These are phyloP conservation scores for Euphorbia celastroides DNA, from an alignment of 441 rosid genomes.

Conservation along the genomic window DNA sequence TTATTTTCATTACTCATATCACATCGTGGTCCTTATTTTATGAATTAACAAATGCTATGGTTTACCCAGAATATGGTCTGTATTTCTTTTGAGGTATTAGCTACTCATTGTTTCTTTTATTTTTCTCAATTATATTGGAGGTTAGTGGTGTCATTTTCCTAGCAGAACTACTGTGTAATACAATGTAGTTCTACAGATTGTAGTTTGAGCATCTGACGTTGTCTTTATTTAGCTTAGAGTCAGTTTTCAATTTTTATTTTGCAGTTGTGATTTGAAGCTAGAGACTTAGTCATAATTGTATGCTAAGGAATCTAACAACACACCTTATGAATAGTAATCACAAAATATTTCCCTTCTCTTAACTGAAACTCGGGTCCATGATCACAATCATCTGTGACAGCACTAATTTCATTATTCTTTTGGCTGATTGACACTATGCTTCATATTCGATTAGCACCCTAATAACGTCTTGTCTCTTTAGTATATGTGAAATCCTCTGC, in stretches of 20 bases:
- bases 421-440: not conserved
- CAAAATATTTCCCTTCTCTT: too few species aligned
- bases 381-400: not conserved
- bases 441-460: not conserved
- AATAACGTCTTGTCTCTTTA: not conserved
- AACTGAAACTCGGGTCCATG: too few species aligned
- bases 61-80: not conserved
- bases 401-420: slow-evolving; percentile 3
- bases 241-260: not conserved
- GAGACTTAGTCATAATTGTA: not conserved
- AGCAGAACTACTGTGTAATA: not conserved
- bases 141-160: not conserved
- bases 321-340: not conserved
- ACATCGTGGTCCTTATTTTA: not conserved
- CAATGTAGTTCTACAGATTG: not conserved
- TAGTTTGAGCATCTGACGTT: not conserved
- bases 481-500: not conserved
- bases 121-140: not conserved
- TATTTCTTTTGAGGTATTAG: not conserved
- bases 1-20: not conserved
- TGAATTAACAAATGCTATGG: not conserved
- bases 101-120: not conserved
- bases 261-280: not conserved
- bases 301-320: not conserved
- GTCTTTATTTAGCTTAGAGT: not conserved